A percentile compares a stretch with the other conserved stretches of the same genome.
These are phyloP conservation scores for Pachyrhizus erosus DNA, from an alignment of 306 rosid genomes.

Conservation along the genomic window DNA sequence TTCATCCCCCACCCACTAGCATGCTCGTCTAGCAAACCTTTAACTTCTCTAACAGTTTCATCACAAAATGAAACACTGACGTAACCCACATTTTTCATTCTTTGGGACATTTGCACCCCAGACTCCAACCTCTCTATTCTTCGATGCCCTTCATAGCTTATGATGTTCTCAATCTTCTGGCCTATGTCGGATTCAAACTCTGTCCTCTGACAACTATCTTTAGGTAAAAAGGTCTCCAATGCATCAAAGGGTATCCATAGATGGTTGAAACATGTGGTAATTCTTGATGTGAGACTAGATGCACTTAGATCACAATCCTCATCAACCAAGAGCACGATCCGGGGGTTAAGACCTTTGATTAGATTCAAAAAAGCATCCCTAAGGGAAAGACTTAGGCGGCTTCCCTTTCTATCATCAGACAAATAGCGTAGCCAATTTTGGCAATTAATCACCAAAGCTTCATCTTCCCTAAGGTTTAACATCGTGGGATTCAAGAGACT, in stretches of 20 bases:
- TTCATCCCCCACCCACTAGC: conserved; percentile 99
- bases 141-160: conserved; percentile 74
- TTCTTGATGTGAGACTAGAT: conserved; percentile 72
- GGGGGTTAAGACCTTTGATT: conserved; percentile 71
- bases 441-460: conserved; percentile 85
- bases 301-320: conserved; percentile 78
- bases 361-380: conserved; percentile 64
- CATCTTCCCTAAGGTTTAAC: conserved; percentile 71
- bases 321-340: conserved; percentile 73
- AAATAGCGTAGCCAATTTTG: conserved; percentile 84
- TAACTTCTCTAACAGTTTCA: conserved; percentile 71
- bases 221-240: conserved; percentile 84
- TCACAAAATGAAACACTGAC: conserved; percentile 65
- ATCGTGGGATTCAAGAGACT: conserved; percentile 60
- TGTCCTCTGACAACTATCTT: conserved; percentile 80
- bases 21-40: conserved; percentile 84
- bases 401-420: conserved; percentile 53
- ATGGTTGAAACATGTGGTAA: conserved; percentile 79
- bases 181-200: conserved; percentile 90
- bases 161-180: conserved; percentile 80
- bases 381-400: conserved; percentile 42
- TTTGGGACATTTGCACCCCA: conserved; percentile 56
- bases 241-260: conserved; percentile 97
- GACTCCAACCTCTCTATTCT: conserved; percentile 80
- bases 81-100: conserved; percentile 71